These are phyloP conservation scores for Tetradesmus obliquus DNA, from an alignment of 139 green algal species.

Conservation along the genomic window DNA sequence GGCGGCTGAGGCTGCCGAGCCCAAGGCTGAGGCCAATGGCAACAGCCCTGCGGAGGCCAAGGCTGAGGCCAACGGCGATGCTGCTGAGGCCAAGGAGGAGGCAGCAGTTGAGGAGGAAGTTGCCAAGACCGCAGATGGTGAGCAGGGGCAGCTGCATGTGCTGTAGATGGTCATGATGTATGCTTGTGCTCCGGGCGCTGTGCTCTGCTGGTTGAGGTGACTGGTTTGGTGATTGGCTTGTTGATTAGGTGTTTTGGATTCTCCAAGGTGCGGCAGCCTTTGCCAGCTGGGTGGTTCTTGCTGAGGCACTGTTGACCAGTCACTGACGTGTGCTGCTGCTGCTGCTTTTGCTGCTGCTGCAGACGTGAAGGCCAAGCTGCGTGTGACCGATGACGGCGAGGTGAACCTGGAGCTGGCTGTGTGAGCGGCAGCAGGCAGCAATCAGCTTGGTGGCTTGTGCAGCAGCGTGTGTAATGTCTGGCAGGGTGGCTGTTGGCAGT, in stretches of 20 bases:
- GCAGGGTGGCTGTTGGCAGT: not conserved
- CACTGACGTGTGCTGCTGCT: not conserved
- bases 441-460: not conserved
- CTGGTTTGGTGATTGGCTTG: no score
- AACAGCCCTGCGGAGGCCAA: not conserved
- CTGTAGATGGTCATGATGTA: not conserved
- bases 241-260: no score
- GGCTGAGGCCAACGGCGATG: not conserved
- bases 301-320: not conserved
- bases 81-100: not conserved
- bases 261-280: not conserved
- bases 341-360: not conserved
- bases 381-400: constrained; percentile 27
- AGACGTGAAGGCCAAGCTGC: constrained; percentile 28
- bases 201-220: no score
- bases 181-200: not conserved
- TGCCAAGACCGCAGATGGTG: not conserved
- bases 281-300: not conserved
- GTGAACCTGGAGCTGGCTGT: constrained; percentile 27
- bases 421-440: not conserved
- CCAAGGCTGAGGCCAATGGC: not conserved
- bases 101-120: not conserved
- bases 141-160: not conserved
- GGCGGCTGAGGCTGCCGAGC: not conserved
- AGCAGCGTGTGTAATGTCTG: not conserved